Evolutionary conservation across 1,284 basidiomycete genomes (phyloP).

Genomic region (Ganoderma multipileum): DNA sequence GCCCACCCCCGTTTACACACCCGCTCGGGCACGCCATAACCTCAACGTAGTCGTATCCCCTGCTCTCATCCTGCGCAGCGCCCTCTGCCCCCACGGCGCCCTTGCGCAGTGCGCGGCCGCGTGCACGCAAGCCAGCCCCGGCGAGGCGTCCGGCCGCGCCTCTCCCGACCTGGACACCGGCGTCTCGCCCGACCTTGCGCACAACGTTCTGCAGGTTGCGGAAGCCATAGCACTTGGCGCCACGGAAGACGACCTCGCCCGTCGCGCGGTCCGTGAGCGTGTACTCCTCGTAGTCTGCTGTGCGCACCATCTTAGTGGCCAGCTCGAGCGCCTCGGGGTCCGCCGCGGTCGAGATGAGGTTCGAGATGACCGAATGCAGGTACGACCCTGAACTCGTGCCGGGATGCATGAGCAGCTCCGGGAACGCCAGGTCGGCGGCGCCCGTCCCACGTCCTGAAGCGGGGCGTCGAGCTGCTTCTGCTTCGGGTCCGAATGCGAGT

Average conservation of each 20-base stretch:
- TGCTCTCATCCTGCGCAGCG: conserved; percentile 50
- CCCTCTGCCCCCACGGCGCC: conserved; percentile 39
- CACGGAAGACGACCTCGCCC: conserved; percentile 83
- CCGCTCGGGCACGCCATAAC: conserved; percentile 99
- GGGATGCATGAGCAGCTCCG: conserved; percentile 78
- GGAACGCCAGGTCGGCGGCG: conserved; percentile 48
- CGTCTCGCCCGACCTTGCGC: conserved; percentile 87
- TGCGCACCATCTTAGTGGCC: conserved; percentile 65
- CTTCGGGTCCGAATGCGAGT: background rate
- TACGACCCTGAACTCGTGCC: conserved; percentile 96
- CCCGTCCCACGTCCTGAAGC: conserved; percentile 18
- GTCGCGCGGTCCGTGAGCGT: conserved; percentile 52
- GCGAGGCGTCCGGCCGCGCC: conserved; percentile 68
- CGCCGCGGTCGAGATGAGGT: conserved; percentile 50
- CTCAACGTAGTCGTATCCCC: conserved; percentile 93
- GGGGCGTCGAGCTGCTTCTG: background rate
- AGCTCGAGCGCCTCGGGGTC: conserved; percentile 59
- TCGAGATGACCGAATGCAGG: conserved; percentile 76
- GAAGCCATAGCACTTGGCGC: conserved; percentile 97
- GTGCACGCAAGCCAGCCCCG: conserved; percentile 43
- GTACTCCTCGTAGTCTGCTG: conserved; percentile 72
- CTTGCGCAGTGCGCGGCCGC: conserved; percentile 41
- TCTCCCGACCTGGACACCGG: conserved; percentile 74
- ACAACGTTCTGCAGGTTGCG: conserved; percentile 98
- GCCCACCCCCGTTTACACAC: conserved; percentile 97